Evolutionary conservation across 352 stramenopile species (phyloP), one percentile per base, ranked within the genome.

Genomic region (Phytophthora agathidicida): DNA sequence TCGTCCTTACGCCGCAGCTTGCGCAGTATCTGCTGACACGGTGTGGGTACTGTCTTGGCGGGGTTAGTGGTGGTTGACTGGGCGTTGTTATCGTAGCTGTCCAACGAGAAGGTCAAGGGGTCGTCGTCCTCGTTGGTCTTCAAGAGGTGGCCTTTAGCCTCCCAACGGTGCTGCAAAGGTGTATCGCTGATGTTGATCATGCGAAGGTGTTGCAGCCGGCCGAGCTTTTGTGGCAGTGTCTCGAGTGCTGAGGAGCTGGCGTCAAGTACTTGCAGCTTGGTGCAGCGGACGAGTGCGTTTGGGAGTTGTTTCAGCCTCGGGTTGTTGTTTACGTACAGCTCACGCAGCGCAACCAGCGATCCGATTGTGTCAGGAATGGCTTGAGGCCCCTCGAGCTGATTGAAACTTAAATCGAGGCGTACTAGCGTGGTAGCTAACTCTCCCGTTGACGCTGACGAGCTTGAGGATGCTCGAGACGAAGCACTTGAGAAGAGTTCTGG

Each of bases 311-410:
- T 41, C 3, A 97, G 77, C 6, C 63, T 55, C 5, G 83, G 86
- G 45, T 97, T 97, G 47, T 93, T 73, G 54, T 93, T 94, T 23
- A 97, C 57, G 68, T 86, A 96, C 10, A 97, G 72, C 45, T 89
- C 65, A 38, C 88, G 80, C 6, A 97, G 80, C 17, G 57, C 61
- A 22, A 59, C 38, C 22, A 97, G 73, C 5, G 60, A 47, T 17
- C 73, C 64, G 33, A 97, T 74, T 6, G 68, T 56, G 26, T 84
- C 70, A 0, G 88, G 84, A 7, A 97, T 60, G 2, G 59, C 46
- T 20, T 64, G 33, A 9, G 38, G 45, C 23, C 63, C 57, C 26
- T 68, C 42, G 13, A 97, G 56, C 4, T 86, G 61, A 55, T 97
- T 97, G 61, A 85, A 83, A 47, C 82, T 91, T 26, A 96, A 57